A percentile compares a stretch with the other conserved stretches of the same genome.
Conservation (phyloP, 2,329 filamentous ascomycete species). For the Fusarium sambucinum region DNA sequence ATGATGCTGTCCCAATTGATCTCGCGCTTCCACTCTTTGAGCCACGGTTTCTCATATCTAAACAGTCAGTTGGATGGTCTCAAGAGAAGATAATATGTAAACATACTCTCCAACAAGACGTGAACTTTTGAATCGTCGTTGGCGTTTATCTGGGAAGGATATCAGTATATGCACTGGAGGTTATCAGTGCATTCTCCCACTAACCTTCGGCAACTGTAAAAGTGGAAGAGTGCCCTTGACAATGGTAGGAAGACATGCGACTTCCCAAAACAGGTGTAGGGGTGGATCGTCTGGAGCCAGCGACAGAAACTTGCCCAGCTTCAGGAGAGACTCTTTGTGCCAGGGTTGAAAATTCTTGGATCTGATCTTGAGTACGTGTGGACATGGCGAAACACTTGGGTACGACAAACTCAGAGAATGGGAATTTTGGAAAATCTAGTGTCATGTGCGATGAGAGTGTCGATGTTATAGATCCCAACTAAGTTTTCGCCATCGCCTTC, state of each 20-base stretch:
- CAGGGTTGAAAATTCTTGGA: background rate
- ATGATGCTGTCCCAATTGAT: background rate
- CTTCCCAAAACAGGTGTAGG: background rate
- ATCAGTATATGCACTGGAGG: background rate
- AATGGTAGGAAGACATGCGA: background rate
- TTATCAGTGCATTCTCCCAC: background rate
- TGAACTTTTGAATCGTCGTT: background rate
- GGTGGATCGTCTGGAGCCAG: background rate
- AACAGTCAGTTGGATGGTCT: rapidly evolving
- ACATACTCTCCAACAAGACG: background rate
- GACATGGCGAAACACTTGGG: background rate
- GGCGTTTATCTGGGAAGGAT: background rate
- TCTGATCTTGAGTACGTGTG: background rate
- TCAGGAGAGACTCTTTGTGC: background rate
- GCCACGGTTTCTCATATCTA: background rate
- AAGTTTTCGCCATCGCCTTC: background rate
- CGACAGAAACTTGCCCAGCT: background rate
- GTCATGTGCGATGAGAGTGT: background rate
- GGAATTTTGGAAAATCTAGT: background rate
- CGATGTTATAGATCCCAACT: background rate
- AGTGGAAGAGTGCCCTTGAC: background rate
- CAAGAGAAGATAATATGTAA: background rate
- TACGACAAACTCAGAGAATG: background rate
- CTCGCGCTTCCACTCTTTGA: background rate
- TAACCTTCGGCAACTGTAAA: background rate